Conservation (phyloP, 768 basidiomycete genomes). For the Steccherinum ochraceum region DNA sequence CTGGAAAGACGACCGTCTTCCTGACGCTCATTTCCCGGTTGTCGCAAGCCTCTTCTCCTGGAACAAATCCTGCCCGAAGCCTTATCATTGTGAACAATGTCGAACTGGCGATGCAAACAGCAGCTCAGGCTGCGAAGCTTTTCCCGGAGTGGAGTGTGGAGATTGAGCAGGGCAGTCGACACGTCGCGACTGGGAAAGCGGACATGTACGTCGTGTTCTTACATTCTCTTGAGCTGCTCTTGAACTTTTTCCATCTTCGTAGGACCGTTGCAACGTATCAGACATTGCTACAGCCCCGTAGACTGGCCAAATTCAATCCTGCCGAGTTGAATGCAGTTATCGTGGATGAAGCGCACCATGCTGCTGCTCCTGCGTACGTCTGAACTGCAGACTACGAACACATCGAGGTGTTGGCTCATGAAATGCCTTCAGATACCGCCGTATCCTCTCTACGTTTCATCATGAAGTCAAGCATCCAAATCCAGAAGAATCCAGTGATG, state of each 20-base stretch:
- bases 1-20: constrained; percentile 90
- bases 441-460: constrained; percentile 81
- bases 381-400: too few species aligned
- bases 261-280: constrained; percentile 91
- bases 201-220: constrained; percentile 59
- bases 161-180: constrained; percentile 81
- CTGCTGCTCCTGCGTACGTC: constrained; percentile 83
- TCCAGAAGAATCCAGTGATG: constrained; percentile 37
- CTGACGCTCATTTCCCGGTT: constrained; percentile 72
- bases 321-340: constrained; percentile 64
- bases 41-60: constrained; percentile 29
- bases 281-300: constrained; percentile 58
- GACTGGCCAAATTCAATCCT: constrained; percentile 74
- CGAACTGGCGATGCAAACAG: constrained; percentile 86
- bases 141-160: constrained; percentile 78
- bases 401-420: too few species aligned
- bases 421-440: constrained; percentile 58
- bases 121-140: constrained; percentile 56
- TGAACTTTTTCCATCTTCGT: too few species aligned
- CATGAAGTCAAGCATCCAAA: constrained; percentile 50
- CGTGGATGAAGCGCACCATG: constrained; percentile 93
- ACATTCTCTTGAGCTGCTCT: too few species aligned
- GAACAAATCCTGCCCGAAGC: too few species aligned
- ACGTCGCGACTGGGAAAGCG: constrained; percentile 71
- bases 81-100: constrained; percentile 86